Evolutionary conservation across 768 basidiomycete species (phyloP).

Genomic region (Podaxis sp.): DNA sequence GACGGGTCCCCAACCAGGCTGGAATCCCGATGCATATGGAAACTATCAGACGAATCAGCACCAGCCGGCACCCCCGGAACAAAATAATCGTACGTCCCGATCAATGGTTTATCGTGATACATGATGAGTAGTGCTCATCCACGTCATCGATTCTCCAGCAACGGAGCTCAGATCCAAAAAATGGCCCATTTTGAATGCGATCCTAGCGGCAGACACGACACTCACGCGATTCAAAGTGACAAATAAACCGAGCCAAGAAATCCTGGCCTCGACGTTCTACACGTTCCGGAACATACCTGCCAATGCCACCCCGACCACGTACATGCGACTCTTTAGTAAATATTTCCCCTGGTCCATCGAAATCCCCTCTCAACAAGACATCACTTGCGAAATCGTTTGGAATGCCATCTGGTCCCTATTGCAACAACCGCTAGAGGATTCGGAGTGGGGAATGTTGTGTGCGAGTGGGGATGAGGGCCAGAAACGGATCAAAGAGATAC

Average conservation of each 20-base stretch:
- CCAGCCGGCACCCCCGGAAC: not conserved
- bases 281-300: conserved; percentile 37
- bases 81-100: not conserved
- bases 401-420: conserved; percentile 49
- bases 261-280: conserved; percentile 42
- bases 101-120: not conserved
- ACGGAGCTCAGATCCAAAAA: conserved; percentile 28
- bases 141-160: not conserved
- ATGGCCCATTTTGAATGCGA: conserved; percentile 53
- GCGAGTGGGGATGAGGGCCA: conserved; percentile 28
- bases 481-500: conserved; percentile 42
- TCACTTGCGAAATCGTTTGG: conserved; percentile 58
- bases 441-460: conserved; percentile 56
- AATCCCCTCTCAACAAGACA: conserved; percentile 36
- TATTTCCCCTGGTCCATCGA: conserved; percentile 68
- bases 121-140: not conserved
- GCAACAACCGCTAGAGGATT: conserved; percentile 56
- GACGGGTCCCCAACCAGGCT: not conserved
- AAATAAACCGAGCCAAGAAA: conserved; percentile 40
- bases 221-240: conserved; percentile 50
- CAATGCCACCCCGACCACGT: conserved; percentile 33
- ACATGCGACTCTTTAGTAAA: conserved; percentile 57
- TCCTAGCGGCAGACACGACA: conserved; percentile 52
- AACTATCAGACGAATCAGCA: not conserved
- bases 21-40: not conserved